These are phyloP conservation scores for Cercospora beticola DNA, from an alignment of 2,329 filamentous ascomycete species.

Conservation along the genomic window DNA sequence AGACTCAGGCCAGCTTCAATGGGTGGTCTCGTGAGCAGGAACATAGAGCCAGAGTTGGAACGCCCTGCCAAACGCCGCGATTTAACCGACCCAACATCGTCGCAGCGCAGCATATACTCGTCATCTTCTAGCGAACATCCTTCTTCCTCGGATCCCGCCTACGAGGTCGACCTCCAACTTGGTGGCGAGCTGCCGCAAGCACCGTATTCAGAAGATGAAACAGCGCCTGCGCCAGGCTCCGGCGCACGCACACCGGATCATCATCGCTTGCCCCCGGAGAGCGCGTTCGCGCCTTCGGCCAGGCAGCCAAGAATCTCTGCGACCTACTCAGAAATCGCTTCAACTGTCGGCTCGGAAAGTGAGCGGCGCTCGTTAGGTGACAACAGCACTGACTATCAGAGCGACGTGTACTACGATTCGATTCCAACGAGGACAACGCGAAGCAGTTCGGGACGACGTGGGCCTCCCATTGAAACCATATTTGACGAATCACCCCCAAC, in stretches of 20 bases:
- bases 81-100: conserved; percentile 31
- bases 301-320: conserved; percentile 51
- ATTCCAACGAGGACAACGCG: conserved; percentile 68
- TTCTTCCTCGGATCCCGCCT: conserved; percentile 10
- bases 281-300: conserved; percentile 13
- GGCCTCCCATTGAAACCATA: conserved; percentile 71
- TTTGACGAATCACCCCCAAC: conserved; percentile 68
- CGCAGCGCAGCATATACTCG: conserved; percentile 32
- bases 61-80: conserved; percentile 42
- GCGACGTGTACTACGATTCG: conserved; percentile 75
- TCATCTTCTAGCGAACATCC: conserved; percentile 25
- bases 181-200: conserved; percentile 20
- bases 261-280: conserved; percentile 21
- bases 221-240: conserved; percentile 15
- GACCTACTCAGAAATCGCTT: conserved; percentile 59
- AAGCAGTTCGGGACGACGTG: conserved; percentile 65
- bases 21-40: conserved; percentile 40
- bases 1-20: conserved; percentile 37
- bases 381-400: conserved; percentile 75
- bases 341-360: conserved; percentile 68
- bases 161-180: conserved; percentile 31
- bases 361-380: conserved; percentile 69
- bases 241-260: conserved; percentile 23
- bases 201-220: conserved; percentile 20
- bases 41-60: conserved; percentile 38